Evolutionary conservation across 163 green algal genomes (phyloP).

Genomic region (Trebouxia gelatinosa): DNA sequence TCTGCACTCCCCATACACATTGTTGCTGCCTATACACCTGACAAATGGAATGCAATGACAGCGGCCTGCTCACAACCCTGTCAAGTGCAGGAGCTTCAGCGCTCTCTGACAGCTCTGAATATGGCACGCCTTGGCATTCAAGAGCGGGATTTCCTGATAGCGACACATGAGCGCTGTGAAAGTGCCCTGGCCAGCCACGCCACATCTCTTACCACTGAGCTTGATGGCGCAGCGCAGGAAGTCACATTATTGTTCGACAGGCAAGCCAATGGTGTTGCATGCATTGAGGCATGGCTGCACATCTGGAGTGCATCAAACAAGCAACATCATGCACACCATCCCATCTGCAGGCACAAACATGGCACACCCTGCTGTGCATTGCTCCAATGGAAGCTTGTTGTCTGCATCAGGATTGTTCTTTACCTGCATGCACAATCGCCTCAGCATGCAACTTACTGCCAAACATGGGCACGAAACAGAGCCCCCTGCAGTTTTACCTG

Average conservation of each 20-base stretch:
- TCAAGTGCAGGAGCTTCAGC: constrained; percentile 42
- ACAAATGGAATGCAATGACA: no score
- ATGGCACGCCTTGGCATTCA: constrained; percentile 47
- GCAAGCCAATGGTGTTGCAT: no score
- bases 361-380: constrained; percentile 2
- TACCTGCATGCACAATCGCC: constrained; percentile 9
- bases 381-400: constrained; percentile 6
- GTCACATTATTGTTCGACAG: constrained; percentile 51
- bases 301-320: no score
- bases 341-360: constrained; percentile 11
- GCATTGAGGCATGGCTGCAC: no score
- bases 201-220: constrained; percentile 45
- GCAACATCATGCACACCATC: constrained; percentile 11
- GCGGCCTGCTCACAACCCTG: no score
- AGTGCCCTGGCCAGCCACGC: constrained; percentile 65
- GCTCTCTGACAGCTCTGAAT: constrained; percentile 40
- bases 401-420: neutral
- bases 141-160: constrained; percentile 75
- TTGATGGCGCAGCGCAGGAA: constrained; percentile 51
- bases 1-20: neutral
- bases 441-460: neutral
- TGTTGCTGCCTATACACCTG: no score
- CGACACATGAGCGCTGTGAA: constrained; percentile 64
- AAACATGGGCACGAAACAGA: no score
- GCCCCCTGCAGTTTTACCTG: no score